Conservation (phyloP, 2,329 filamentous ascomycete species). For the Penicillium sp. region DNA sequence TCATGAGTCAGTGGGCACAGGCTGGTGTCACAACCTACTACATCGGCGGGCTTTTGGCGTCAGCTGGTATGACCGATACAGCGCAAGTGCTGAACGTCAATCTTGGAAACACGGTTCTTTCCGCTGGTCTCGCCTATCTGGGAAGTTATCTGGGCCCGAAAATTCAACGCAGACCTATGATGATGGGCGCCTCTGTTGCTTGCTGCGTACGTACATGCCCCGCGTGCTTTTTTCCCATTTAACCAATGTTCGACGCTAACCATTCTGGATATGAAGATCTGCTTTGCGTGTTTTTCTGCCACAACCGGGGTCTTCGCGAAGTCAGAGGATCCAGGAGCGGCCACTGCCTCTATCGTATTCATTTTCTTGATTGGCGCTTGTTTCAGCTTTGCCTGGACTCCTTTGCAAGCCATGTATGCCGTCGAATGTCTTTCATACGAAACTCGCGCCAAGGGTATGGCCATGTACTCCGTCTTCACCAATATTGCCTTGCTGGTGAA, state of each 20-base stretch:
- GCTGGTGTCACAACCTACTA: slow-evolving; percentile 51
- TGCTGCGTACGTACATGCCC: background rate
- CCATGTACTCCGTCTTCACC: slow-evolving; percentile 46
- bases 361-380: slow-evolving; percentile 52
- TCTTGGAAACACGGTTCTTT: slow-evolving; percentile 54
- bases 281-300: slow-evolving; percentile 1
- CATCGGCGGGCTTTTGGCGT: slow-evolving; percentile 51
- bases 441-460: slow-evolving; percentile 57
- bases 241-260: background rate
- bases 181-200: slow-evolving; percentile 23
- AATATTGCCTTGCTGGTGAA: slow-evolving; percentile 47
- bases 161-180: slow-evolving; percentile 57
- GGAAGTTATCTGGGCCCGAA: slow-evolving; percentile 57
- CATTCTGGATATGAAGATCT: background rate
- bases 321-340: slow-evolving; percentile 40
- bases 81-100: slow-evolving; percentile 53
- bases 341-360: slow-evolving; percentile 41
- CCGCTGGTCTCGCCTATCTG: slow-evolving; percentile 42
- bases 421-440: slow-evolving; percentile 55
- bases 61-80: slow-evolving; percentile 49
- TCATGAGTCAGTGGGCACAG: slow-evolving; percentile 49
- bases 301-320: slow-evolving; percentile 4
- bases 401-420: slow-evolving; percentile 49
- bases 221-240: background rate
- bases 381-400: slow-evolving; percentile 49